Evolutionary conservation across 225 moss, liverwort and hornwort genomes (phyloP), one percentile per base, ranked within the genome.

Genomic region (Lunularia cruciata): DNA sequence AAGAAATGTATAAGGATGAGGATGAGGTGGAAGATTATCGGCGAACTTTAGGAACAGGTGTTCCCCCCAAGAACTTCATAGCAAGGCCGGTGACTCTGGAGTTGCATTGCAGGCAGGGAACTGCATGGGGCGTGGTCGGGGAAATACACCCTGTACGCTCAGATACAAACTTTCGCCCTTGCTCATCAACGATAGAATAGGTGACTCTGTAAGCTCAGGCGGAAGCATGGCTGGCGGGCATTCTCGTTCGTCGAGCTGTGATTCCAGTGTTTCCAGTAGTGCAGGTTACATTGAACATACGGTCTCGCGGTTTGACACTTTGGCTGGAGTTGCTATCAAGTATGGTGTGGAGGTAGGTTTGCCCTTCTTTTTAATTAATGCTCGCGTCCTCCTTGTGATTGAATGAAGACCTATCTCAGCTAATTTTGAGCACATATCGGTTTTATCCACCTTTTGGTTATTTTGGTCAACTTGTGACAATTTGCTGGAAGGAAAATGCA

Each of bases 281-380:
- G 72, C 52, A 31, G 81, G 80, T 25, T 96, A 87, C 72, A 87
- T 92, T 45, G 86, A 89, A 55, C 95, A 96, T 70, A 74, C 87
- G 52, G 87, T 96, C 32, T 84, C 90, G 34, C 83, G 83, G 52
- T 86, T 92, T 46, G 95, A 96, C 73, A 96, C 92, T 74, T 79
- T 96, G 75, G 90, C 92, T 33, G 95, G 95, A 63, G 77, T 96
- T 53, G 95, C 95, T 60, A 96, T 96, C 80, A 96, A 96, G 49
- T 96, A 96, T 68, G 95, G 95, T 66, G 82, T 96, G 47, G 95
- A 96, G 95, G 95, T 92, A 77, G 63, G 23, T 22, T 39, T 61
- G 37, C 60, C 38, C 22, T 35, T 39, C 23, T 35, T n/a, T n/a
- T 59, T 1, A 31, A 36, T 59, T 18, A 11, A 18, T 20, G 20